Conservation (phyloP, 2,329 filamentous ascomycete species). For the Colletotrichum liriopes region DNA sequence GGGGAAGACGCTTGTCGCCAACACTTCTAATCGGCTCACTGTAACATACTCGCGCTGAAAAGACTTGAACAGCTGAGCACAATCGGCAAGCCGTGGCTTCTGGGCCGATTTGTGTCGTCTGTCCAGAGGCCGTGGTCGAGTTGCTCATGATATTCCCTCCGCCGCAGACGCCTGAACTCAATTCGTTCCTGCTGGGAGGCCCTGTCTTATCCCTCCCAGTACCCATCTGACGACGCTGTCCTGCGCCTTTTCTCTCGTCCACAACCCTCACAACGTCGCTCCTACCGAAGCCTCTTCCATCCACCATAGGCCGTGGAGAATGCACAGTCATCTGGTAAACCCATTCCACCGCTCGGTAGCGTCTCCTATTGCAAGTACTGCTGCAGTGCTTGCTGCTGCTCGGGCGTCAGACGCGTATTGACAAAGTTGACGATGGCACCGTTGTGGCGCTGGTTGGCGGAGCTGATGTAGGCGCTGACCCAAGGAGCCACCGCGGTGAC, state of each 20-base stretch:
- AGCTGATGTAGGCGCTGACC: conserved; percentile 84
- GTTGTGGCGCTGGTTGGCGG: conserved; percentile 80
- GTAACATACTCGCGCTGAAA: not conserved
- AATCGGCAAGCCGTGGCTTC: conserved; percentile 1
- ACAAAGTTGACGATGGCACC: conserved; percentile 82
- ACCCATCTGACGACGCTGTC: conserved; percentile 16
- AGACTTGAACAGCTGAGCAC: not conserved
- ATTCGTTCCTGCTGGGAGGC: conserved; percentile 6
- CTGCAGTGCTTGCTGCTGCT: conserved; percentile 69
- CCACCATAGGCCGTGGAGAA: conserved; percentile 26
- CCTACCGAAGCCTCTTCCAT: conserved; percentile 30
- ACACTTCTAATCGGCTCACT: not conserved
- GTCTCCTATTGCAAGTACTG: conserved; percentile 64
- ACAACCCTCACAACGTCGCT: not conserved
- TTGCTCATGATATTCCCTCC: conserved; percentile 30
- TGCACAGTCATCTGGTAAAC: conserved; percentile 27
- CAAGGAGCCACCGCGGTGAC: conserved; percentile 86
- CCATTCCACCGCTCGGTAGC: conserved; percentile 27
- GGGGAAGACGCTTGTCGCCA: conserved; percentile 3
- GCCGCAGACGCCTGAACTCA: conserved; percentile 23
- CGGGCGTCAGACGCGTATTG: conserved; percentile 76
- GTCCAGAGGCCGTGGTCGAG: conserved; percentile 5
- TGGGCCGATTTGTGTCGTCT: not conserved
- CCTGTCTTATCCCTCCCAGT: conserved; percentile 4
- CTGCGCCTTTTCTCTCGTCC: conserved; percentile 13